phyloP scores from a whole-genome alignment of 257 asterid genomes.

The Cinchona pubescens region DNA sequence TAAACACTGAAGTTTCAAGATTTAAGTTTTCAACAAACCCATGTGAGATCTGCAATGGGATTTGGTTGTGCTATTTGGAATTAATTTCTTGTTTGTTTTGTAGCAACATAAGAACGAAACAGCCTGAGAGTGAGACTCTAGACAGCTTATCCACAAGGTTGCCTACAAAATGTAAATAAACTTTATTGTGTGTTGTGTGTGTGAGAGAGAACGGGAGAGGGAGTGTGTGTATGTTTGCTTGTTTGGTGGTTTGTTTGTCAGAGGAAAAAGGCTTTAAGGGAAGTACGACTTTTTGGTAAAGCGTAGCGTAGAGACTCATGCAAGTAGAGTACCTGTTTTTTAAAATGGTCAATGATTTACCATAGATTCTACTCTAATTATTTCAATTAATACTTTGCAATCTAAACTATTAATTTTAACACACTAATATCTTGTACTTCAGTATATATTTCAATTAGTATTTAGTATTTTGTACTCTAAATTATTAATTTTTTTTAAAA shows the following conservation, averaged over 20 bases:
- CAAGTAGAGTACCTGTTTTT: no score
- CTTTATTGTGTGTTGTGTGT: slow-evolving; percentile 11
- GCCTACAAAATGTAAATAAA: no score
- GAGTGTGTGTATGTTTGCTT: not conserved
- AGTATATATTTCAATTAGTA: no score
- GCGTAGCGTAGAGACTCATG: slow-evolving; percentile 19
- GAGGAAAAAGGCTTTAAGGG: slow-evolving; percentile 41
- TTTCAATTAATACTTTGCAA: not conserved
- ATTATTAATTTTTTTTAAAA: no score
- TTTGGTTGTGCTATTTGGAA: slow-evolving; percentile 9
- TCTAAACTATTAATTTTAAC: no score
- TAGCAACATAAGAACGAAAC: not conserved
- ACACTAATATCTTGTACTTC: no score
- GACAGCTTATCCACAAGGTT: no score
- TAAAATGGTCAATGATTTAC: slow-evolving; percentile 1
- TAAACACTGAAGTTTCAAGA: not conserved
- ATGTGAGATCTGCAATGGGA: not conserved
- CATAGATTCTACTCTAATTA: not conserved
- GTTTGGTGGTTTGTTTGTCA: slow-evolving; percentile 7
- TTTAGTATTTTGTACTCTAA: no score
- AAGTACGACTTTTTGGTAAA: slow-evolving; percentile 38
- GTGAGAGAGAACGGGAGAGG: not conserved
- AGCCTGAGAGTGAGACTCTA: not conserved
- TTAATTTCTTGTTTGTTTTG: not conserved
- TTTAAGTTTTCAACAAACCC: not conserved